phyloP scores from a whole-genome alignment of 148 eudicot genomes.

The Polygonum aviculare region DNA sequence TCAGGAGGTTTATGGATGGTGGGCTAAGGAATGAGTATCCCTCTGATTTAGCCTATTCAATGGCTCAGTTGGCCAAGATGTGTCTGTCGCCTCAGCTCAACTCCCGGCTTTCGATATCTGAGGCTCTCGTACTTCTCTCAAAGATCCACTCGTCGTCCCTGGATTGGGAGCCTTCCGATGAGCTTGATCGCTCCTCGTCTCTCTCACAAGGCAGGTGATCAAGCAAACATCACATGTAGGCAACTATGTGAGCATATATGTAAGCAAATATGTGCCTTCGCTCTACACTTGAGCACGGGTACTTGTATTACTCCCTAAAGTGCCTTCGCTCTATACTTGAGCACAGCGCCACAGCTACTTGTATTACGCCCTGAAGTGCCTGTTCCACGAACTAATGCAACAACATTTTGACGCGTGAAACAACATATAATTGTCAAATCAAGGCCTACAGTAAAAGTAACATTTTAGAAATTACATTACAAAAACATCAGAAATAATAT shows the following conservation, averaged over 20 bases:
- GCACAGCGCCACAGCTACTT: background rate
- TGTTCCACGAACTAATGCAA: no score
- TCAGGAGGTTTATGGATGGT: slow-evolving; percentile 50
- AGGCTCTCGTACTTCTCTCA: slow-evolving; percentile 45
- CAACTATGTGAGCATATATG: background rate
- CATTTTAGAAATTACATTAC: no score
- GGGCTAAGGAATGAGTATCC: slow-evolving; percentile 43
- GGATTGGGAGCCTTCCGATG: slow-evolving; percentile 83
- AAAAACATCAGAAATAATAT: no score
- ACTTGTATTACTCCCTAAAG: background rate
- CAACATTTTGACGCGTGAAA: no score
- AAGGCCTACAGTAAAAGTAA: no score
- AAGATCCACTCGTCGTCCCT: slow-evolving; percentile 52
- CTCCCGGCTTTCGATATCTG: slow-evolving; percentile 39
- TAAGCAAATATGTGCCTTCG: background rate
- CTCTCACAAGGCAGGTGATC: background rate
- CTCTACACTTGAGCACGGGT: background rate
- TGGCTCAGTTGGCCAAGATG: slow-evolving; percentile 52
- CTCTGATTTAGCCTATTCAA: slow-evolving; percentile 57
- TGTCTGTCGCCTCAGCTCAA: slow-evolving; percentile 54
- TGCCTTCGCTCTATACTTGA: background rate
- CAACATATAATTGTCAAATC: no score
- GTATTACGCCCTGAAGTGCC: background rate
- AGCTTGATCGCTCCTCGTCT: slow-evolving; percentile 15
- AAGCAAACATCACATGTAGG: background rate